Conservation (phyloP, 805 yeast genomes). For the Suhomyces sp. region DNA sequence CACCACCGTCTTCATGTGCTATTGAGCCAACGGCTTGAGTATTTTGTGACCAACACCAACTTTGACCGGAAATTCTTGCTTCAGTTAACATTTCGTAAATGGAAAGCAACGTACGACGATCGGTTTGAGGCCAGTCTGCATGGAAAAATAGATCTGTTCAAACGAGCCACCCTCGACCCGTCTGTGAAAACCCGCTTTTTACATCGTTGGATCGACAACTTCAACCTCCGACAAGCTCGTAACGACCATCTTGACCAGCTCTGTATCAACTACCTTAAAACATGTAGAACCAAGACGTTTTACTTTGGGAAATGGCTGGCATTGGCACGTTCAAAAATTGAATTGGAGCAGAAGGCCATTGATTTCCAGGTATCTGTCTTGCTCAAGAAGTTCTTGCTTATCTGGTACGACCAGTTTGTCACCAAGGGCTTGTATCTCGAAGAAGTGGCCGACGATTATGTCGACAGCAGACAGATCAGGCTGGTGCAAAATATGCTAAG, state of each 20-base stretch:
- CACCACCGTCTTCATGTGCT: background rate
- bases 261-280: background rate
- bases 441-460: slow-evolving; percentile 29
- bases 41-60: background rate
- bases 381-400: slow-evolving; percentile 25
- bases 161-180: slow-evolving; percentile 12
- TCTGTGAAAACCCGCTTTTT: slow-evolving; percentile 11
- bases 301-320: slow-evolving; percentile 1
- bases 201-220: slow-evolving; percentile 20
- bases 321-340: background rate
- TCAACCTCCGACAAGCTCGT: slow-evolving; percentile 13
- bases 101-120: slow-evolving; percentile 22
- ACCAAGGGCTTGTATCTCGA: slow-evolving; percentile 21
- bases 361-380: slow-evolving; percentile 18
- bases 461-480: slow-evolving; percentile 27
- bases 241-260: slow-evolving; percentile 8
- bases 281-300: background rate
- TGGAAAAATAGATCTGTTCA: slow-evolving; percentile 17
- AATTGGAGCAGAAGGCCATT: slow-evolving; percentile 10
- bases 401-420: slow-evolving; percentile 34
- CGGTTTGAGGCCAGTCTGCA: slow-evolving; percentile 20
- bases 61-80: slow-evolving; percentile 6
- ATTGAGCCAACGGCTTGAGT: background rate
- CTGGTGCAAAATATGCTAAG: slow-evolving; percentile 25
- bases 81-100: slow-evolving; percentile 10